Evolutionary conservation across 768 basidiomycete genomes (phyloP), one percentile per base, ranked within the genome.

Genomic region (Gelatoporia subvermispora): DNA sequence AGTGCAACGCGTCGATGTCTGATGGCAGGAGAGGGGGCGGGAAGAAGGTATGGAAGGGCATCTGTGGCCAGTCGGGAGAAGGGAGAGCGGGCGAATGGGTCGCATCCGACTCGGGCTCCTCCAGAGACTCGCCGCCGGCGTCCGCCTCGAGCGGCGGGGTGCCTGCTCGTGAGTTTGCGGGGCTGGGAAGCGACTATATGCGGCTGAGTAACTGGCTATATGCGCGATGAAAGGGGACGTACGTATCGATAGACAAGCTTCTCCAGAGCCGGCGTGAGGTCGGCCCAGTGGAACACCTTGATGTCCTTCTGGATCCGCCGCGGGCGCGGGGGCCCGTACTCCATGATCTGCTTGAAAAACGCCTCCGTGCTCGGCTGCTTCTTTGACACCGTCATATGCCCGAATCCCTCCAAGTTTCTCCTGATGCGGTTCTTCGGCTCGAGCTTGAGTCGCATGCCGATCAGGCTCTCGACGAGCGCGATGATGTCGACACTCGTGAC

Each of bases 391-490:
- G 94, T 96, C 47, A 81, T 85, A 1, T 95, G 95, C 44, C 84
- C 77, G 61, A 96, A 86, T 21, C 89, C 91, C 65, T 99, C 94
- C 24, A 99, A 72, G 66, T 98, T 98, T 48, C 94, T 78, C 53
- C 95, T 75, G 58, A 97, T 95, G 45, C 95, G 76, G 60, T 97
- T 97, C 76, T 95, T 97, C 75, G 97, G 95, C 67, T 96, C 93
- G 41, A 96, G 88, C 24, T 84, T 84, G 61, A 96, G 94, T 43
- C 85, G 76, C 3, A 71, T 69, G 38, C 86, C 90, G 35, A 81
- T 76, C 41, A 87, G 69, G 54, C 83, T 82, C 69, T 97, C 92
- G 45, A 98, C 80, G 24, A 98, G 77, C 64, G 86, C 90, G 60
- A 98, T 93, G 66, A 95, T 85, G 65, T 98, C 95, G 57, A 97